Evolutionary conservation across 169 alveolate genomes (phyloP).

Genomic region (Cryptosporidium sp.): DNA sequence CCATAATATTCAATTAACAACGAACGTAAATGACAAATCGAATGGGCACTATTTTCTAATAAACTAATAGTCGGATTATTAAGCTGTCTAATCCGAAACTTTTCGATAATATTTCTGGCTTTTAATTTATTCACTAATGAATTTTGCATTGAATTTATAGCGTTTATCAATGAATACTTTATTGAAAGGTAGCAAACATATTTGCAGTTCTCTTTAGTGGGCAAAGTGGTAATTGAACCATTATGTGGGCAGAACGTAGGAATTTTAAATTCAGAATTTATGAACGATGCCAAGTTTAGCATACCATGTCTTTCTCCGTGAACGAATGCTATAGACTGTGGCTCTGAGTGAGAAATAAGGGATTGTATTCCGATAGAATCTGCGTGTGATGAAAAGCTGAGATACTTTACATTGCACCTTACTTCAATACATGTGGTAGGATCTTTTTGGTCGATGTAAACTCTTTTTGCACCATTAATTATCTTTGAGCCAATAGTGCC

Average conservation of each 20-base stretch:
- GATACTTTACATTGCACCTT: constrained; percentile 92
- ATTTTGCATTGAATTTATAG: not conserved
- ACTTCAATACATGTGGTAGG: constrained; percentile 89
- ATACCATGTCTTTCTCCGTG: constrained; percentile 98
- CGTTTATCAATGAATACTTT: not conserved
- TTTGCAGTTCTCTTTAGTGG: constrained; percentile 5
- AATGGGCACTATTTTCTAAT: not conserved
- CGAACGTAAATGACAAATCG: not conserved
- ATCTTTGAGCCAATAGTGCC: constrained; percentile 97
- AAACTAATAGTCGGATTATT: not conserved
- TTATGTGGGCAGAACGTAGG: constrained; percentile 74
- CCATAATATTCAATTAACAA: not conserved
- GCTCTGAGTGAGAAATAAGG: constrained; percentile 89
- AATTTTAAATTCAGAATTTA: constrained; percentile 25
- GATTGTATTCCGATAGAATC: constrained; percentile 96
- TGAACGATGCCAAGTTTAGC: constrained; percentile 86
- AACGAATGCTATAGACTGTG: constrained; percentile 93
- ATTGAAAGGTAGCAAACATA: constrained; percentile 24
- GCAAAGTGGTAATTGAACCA: constrained; percentile 47
- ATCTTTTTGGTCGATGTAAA: constrained; percentile 77
- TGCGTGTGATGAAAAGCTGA: constrained; percentile 98
- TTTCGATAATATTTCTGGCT: not conserved
- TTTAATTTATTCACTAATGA: not conserved
- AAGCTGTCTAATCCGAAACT: not conserved
- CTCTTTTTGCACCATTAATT: constrained; percentile 89